These are phyloP conservation scores for Aspergillus conjunctus DNA, from an alignment of 495 filamentous ascomycete species.

Conservation along the genomic window DNA sequence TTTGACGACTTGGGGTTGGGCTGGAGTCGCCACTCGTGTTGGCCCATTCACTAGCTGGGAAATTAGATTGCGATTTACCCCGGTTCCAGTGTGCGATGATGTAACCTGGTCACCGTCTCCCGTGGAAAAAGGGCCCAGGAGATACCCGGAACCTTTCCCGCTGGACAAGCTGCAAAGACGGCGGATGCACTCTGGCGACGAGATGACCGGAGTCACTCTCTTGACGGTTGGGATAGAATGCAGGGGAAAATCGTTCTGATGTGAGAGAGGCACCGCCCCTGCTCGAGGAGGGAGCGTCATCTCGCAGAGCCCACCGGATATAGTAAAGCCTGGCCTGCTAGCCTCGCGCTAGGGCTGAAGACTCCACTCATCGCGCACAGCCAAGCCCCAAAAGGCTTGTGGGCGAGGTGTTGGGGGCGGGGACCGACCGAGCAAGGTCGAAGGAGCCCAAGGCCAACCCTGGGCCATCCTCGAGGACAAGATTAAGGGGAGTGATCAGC, in stretches of 20 bases:
- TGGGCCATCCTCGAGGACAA: too few species aligned
- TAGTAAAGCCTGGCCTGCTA: neutral
- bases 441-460: neutral
- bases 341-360: neutral
- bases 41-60: too few species aligned
- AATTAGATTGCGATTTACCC: too few species aligned
- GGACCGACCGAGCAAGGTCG: neutral
- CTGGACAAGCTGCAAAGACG: too few species aligned
- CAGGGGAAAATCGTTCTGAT: too few species aligned
- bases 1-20: too few species aligned
- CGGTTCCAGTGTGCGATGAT: neutral
- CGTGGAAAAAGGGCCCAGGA: neutral
- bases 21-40: too few species aligned
- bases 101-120: neutral
- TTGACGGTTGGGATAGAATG: too few species aligned
- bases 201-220: neutral
- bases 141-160: neutral
- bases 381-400: neutral
- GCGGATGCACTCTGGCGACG: too few species aligned
- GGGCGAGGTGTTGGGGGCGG: neutral
- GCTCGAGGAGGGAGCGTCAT: neutral
- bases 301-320: conserved; percentile 1
- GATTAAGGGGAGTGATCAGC: neutral
- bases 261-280: too few species aligned
- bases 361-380: neutral